Percentiles rank a stretch among this genome's conserved stretches.
Conservation (phyloP, 768 basidiomycete genomes). For the Lentinula raphanica region DNA sequence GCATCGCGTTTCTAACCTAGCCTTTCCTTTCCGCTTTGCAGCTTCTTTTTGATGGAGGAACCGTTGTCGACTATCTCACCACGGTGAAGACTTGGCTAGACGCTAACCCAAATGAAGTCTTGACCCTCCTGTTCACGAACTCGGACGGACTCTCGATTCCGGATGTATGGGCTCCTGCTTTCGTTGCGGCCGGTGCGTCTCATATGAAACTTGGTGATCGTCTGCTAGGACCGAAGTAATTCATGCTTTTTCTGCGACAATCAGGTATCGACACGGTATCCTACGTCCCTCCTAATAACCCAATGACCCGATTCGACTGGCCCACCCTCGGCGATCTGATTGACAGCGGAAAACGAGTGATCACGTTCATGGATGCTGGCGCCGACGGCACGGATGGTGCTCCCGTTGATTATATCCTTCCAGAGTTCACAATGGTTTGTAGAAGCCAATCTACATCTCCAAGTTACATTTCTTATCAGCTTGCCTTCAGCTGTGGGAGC, state of each 20-base stretch:
- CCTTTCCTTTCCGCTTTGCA: constrained; percentile 13
- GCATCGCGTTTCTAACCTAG: background rate
- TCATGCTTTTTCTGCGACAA: background rate
- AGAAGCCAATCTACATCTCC: background rate
- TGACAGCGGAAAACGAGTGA: constrained; percentile 36
- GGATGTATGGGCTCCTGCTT: constrained; percentile 28
- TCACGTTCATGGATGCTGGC: constrained; percentile 44
- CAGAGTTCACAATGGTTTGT: constrained; percentile 29
- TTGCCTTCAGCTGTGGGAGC: constrained; percentile 9
- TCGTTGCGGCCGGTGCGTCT: constrained; percentile 26
- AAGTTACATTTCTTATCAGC: background rate
- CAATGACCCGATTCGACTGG: constrained; percentile 30
- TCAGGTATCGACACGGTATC: constrained; percentile 23
- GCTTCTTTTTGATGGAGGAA: constrained; percentile 49
- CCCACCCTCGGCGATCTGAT: constrained; percentile 45
- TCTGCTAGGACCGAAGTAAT: background rate
- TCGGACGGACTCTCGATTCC: constrained; percentile 32
- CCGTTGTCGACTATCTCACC: constrained; percentile 25
- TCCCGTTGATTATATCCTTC: constrained; percentile 29
- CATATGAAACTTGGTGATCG: background rate
- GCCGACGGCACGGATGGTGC: constrained; percentile 17
- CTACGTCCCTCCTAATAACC: constrained; percentile 30
- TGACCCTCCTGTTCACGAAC: constrained; percentile 45
- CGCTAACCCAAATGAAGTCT: constrained; percentile 42
- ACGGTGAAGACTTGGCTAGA: constrained; percentile 33